phyloP scores from a whole-genome alignment of 2,329 filamentous ascomycete species.

The Polytolypa hystricis region DNA sequence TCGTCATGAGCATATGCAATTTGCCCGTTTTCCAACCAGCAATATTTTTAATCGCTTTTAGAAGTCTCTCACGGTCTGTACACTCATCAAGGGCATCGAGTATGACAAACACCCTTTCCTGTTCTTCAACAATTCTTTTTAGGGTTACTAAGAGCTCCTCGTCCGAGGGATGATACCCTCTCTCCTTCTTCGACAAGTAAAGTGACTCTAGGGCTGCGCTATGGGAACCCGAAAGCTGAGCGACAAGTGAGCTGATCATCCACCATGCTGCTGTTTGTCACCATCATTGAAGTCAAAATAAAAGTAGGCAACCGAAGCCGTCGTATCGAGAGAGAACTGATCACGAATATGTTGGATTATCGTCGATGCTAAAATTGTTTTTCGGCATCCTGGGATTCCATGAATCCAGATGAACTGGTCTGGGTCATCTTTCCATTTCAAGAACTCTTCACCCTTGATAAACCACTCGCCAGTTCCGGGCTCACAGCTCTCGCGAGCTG shows the following conservation, averaged over 20 bases:
- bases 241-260: constrained; percentile 29
- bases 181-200: constrained; percentile 10
- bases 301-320: constrained; percentile 17
- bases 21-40: neutral
- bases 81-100: constrained; percentile 15
- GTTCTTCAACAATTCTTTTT: constrained; percentile 17
- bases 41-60: constrained; percentile 5
- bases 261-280: constrained; percentile 24
- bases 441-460: constrained; percentile 19
- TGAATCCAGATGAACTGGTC: constrained; percentile 28
- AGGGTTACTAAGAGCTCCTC: constrained; percentile 15
- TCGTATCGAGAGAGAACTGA: neutral
- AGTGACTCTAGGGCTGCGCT: neutral
- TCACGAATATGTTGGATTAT: constrained; percentile 21
- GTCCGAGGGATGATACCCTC: constrained; percentile 15
- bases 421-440: constrained; percentile 19
- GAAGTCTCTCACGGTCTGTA: constrained; percentile 7
- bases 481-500: constrained; percentile 21
- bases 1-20: constrained; percentile 10
- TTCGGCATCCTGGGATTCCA: constrained; percentile 33
- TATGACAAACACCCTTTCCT: constrained; percentile 11
- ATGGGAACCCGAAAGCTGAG: constrained; percentile 23
- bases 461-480: constrained; percentile 27
- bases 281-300: constrained; percentile 32
- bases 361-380: constrained; percentile 30